Conservation (phyloP, 768 basidiomycete genomes). For the Collybiopsis luxurians region DNA sequence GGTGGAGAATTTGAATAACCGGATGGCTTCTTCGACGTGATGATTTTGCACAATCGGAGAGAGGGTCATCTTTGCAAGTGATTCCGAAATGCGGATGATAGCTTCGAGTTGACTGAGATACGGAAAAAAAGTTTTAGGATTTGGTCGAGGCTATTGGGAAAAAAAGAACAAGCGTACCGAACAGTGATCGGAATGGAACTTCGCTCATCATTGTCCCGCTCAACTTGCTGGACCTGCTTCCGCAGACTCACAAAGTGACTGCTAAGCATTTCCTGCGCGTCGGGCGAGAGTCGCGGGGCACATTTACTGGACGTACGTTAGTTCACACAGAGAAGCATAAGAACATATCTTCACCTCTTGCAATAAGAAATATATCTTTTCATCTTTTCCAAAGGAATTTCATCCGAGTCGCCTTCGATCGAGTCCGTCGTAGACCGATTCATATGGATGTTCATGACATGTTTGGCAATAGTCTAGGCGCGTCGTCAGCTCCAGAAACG, state of each 20-base stretch:
- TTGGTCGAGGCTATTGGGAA: neutral
- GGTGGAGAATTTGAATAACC: slow-evolving; percentile 97
- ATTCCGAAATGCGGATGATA: slow-evolving; percentile 97
- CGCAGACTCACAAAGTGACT: slow-evolving; percentile 92
- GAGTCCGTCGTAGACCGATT: slow-evolving; percentile 77
- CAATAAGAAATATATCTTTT: slow-evolving; percentile 96
- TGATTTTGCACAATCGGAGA: slow-evolving; percentile 83
- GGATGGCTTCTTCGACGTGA: slow-evolving; percentile 97
- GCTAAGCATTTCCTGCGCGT: slow-evolving; percentile 94
- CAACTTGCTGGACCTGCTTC: slow-evolving; percentile 93
- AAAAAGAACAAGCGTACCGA: slow-evolving; percentile 49
- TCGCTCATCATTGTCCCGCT: slow-evolving; percentile 94
- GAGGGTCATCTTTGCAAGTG: slow-evolving; percentile 91
- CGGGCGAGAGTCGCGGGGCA: slow-evolving; percentile 88
- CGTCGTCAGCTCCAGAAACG: neutral
- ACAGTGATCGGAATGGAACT: slow-evolving; percentile 98
- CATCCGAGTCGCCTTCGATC: slow-evolving; percentile 68
- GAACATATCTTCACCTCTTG: slow-evolving; percentile 63
- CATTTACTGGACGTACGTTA: slow-evolving; percentile 66
- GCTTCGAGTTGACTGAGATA: slow-evolving; percentile 84
- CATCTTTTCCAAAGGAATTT: slow-evolving; percentile 98
- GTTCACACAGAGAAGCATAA: neutral
- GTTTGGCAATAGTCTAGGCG: slow-evolving; percentile 84
- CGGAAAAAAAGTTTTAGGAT: slow-evolving; percentile 4
- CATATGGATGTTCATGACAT: slow-evolving; percentile 99